Percentiles rank a stretch among this genome's conserved stretches.
Conservation (phyloP, 441 rosid genomes). For the Croton setiger region DNA sequence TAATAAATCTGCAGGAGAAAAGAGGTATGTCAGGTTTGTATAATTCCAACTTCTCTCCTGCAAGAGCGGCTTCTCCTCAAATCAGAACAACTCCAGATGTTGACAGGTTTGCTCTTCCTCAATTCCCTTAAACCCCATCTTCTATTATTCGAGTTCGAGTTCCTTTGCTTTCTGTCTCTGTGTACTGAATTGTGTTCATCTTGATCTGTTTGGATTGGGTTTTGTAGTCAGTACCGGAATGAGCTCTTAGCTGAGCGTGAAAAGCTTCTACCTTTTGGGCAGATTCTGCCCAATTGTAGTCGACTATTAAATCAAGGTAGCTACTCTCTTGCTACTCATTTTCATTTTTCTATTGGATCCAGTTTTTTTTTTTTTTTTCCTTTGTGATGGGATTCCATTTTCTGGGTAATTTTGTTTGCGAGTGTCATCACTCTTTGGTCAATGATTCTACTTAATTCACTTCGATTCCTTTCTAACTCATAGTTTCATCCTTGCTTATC, state of each 20-base stretch:
- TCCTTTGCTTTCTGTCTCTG: too few relatives aligned
- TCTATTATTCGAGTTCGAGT: too few relatives aligned
- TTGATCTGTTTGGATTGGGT: constrained; percentile 36
- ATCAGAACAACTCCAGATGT: constrained; percentile 84
- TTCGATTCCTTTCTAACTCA: not conserved
- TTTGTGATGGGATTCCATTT: not conserved
- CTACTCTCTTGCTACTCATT: constrained; percentile 12
- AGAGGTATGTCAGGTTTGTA: constrained; percentile 86
- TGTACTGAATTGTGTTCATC: constrained; percentile 10
- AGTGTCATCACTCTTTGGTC: not conserved
- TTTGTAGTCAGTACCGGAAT: constrained; percentile 72
- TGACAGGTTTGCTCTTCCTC: constrained; percentile 54
- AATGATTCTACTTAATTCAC: not conserved
- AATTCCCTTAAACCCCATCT: not conserved
- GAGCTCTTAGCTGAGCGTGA: constrained; percentile 94
- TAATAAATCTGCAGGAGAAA: constrained; percentile 15
- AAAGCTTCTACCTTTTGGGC: constrained; percentile 94
- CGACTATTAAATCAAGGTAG: constrained; percentile 91
- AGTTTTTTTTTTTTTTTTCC: constrained; percentile 23
- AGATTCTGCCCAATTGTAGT: constrained; percentile 87
- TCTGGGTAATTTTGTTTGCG: not conserved
- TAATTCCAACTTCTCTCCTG: constrained; percentile 91
- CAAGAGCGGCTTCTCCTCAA: constrained; percentile 96
- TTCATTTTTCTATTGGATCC: constrained; percentile 52
- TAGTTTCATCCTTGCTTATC: not conserved